Conservation (phyloP, 2,329 filamentous ascomycete species). For the Nigrospora sphaerica region DNA sequence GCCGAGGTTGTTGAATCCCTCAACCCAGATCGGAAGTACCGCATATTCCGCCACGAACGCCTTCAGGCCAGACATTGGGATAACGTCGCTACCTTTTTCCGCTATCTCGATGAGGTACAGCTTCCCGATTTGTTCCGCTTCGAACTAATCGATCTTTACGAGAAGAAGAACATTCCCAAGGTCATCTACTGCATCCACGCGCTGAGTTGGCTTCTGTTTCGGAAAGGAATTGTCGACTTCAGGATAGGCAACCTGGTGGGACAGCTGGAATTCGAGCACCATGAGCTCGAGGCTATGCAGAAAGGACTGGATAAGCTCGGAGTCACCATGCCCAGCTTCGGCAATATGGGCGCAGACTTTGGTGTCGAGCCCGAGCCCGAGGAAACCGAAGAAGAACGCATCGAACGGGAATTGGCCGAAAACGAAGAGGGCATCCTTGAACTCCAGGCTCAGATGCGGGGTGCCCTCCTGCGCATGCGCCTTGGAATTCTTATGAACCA, state of each 20-base stretch:
- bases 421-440: slow-evolving; percentile 67
- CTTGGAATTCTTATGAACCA: slow-evolving; percentile 80
- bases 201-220: slow-evolving; percentile 91
- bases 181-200: slow-evolving; percentile 99
- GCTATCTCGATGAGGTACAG: slow-evolving; percentile 84
- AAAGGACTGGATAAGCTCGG: slow-evolving; percentile 95
- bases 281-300: slow-evolving; percentile 94
- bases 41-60: slow-evolving; percentile 79
- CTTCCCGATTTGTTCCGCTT: slow-evolving; percentile 94
- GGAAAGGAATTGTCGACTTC: slow-evolving; percentile 91
- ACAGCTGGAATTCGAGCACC: slow-evolving; percentile 93
- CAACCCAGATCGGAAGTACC: slow-evolving; percentile 65
- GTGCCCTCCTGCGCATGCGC: slow-evolving; percentile 68
- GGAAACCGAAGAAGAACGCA: slow-evolving; percentile 85
- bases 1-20: slow-evolving; percentile 91
- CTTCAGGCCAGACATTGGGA: slow-evolving; percentile 94
- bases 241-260: slow-evolving; percentile 94
- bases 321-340: slow-evolving; percentile 94
- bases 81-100: slow-evolving; percentile 95
- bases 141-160: slow-evolving; percentile 94
- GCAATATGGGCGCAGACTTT: slow-evolving; percentile 94
- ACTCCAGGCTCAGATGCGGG: slow-evolving; percentile 79
- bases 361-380: slow-evolving; percentile 76
- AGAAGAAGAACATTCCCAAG: slow-evolving; percentile 99
- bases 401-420: slow-evolving; percentile 73